These are phyloP conservation scores for Suillus brevipes DNA, from an alignment of 768 basidiomycete species.

Conservation along the genomic window DNA sequence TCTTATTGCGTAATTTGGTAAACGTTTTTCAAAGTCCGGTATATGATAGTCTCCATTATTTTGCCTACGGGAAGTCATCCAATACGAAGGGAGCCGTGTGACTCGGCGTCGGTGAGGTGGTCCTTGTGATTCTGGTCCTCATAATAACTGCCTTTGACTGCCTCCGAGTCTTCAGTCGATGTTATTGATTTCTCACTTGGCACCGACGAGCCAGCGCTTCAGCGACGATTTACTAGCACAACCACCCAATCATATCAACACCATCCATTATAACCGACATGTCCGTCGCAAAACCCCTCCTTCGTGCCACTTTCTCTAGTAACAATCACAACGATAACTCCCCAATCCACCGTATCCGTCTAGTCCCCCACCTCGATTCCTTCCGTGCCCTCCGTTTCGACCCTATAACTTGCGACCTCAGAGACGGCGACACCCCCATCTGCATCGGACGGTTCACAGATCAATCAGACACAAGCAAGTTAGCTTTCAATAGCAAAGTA, in stretches of 20 bases:
- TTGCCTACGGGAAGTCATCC: too few relatives aligned
- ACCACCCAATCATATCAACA: neutral
- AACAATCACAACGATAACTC: constrained; percentile 8
- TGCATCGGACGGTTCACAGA: constrained; percentile 97
- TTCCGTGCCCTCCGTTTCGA: constrained; percentile 42
- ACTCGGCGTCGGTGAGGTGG: too few relatives aligned
- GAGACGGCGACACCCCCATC: constrained; percentile 64
- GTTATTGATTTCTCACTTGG: too few relatives aligned
- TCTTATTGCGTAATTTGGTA: too few relatives aligned
- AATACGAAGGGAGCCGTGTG: too few relatives aligned
- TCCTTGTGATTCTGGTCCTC: too few relatives aligned
- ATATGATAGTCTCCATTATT: too few relatives aligned
- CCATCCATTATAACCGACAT: neutral
- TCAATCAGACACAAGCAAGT: constrained; percentile 76
- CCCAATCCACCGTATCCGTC: constrained; percentile 52
- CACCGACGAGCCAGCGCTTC: too few relatives aligned
- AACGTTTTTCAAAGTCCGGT: too few relatives aligned
- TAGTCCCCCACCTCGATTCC: constrained; percentile 94
- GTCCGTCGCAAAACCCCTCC: constrained; percentile 12
- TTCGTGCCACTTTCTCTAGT: constrained; percentile 13
- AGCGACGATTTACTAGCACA: too few relatives aligned
- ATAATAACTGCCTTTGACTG: too few relatives aligned
- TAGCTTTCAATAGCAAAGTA: constrained; percentile 95
- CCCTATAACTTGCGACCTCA: constrained; percentile 32
- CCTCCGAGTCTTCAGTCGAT: too few relatives aligned